phyloP scores from a whole-genome alignment of 139 green algal species.

The Chlamydomonas urium region DNA sequence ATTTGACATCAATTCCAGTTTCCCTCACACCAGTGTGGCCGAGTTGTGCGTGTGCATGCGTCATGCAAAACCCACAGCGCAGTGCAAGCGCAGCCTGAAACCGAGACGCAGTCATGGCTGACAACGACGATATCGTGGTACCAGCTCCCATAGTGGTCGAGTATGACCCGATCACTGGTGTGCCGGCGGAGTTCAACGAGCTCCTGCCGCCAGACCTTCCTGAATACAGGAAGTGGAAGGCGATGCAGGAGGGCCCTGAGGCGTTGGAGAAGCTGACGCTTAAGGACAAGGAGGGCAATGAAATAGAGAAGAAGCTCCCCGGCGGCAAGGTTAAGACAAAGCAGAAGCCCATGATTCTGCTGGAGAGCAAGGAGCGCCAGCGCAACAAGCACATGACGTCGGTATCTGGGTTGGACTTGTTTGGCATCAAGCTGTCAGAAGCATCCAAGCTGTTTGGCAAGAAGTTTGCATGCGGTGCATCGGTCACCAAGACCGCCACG shows the following conservation, averaged over 20 bases:
- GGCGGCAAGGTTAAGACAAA: slow-evolving; percentile 78
- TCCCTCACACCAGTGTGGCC: too few species aligned
- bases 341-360: slow-evolving; percentile 55
- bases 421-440: slow-evolving; percentile 87
- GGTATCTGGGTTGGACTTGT: slow-evolving; percentile 82
- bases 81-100: too few species aligned
- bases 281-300: slow-evolving; percentile 49
- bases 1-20: too few species aligned
- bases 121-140: too few species aligned
- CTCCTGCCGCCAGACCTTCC: slow-evolving; percentile 70
- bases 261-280: slow-evolving; percentile 59
- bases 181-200: slow-evolving; percentile 83
- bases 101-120: too few species aligned
- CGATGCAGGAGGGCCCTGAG: slow-evolving; percentile 50
- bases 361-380: slow-evolving; percentile 76
- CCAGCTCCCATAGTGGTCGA: slow-evolving; percentile 52
- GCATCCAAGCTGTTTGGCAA: slow-evolving; percentile 96
- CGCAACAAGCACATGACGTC: slow-evolving; percentile 95
- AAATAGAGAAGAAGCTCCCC: slow-evolving; percentile 64
- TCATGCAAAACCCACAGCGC: too few species aligned
- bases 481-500: slow-evolving; percentile 82
- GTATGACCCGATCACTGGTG: slow-evolving; percentile 78
- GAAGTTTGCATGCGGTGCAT: slow-evolving; percentile 93
- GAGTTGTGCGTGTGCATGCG: too few species aligned
- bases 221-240: slow-evolving; percentile 86